Percentiles rank a stretch among this genome's conserved stretches.
phyloP scores from a whole-genome alignment of 306 rosid species.

The Malus asiatica region DNA sequence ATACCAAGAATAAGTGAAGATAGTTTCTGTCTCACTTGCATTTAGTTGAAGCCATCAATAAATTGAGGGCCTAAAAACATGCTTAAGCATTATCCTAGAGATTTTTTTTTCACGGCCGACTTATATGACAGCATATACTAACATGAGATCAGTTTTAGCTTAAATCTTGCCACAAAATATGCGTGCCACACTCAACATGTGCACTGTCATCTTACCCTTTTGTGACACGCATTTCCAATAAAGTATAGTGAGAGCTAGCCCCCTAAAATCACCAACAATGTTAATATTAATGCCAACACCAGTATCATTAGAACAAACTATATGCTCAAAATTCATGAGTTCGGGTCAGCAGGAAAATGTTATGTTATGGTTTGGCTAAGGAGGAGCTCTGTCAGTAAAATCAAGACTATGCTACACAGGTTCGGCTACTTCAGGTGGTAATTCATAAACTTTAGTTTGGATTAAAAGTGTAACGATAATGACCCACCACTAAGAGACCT shows the following conservation, averaged over 20 bases:
- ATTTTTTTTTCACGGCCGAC: not conserved
- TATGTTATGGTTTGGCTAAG: not conserved
- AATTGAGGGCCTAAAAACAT: not conserved
- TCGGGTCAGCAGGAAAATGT: not conserved
- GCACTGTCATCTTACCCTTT: not conserved
- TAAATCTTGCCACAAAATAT: not conserved
- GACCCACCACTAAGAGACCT: slow-evolving; percentile 50
- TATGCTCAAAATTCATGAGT: not conserved
- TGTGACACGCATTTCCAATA: not conserved
- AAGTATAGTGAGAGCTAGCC: not conserved
- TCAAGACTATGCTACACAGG: not conserved
- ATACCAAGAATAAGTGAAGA: not conserved
- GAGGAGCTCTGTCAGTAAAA: not conserved
- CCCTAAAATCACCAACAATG: not conserved
- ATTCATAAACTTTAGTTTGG: not conserved
- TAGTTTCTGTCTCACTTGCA: not conserved
- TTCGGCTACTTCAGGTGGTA: not conserved
- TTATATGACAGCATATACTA: not conserved
- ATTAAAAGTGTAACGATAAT: not conserved
- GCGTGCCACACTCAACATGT: not conserved
- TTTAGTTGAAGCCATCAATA: not conserved
- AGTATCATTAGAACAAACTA: not conserved
- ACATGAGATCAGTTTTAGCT: not conserved
- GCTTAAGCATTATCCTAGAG: not conserved
- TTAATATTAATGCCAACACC: not conserved